Evolutionary conservation across 331 rosid genomes (phyloP), one percentile per base, ranked within the genome.

Genomic region (Malus hybrid): DNA sequence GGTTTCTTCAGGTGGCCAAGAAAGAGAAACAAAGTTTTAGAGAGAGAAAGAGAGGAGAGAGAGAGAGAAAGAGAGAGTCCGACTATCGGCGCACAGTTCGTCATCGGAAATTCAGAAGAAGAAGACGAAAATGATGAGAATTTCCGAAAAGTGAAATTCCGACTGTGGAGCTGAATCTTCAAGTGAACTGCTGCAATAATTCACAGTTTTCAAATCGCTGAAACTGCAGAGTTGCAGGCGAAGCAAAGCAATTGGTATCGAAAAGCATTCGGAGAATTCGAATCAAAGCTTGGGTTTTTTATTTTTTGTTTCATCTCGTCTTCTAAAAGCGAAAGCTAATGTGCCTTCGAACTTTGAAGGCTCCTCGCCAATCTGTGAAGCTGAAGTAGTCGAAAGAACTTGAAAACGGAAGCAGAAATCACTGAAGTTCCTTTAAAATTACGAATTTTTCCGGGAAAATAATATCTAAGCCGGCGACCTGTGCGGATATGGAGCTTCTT

Each of bases 401-500:
- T 69, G 59, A 52, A 13, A 5, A 50, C 56, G 7, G 16, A 14
- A 15, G 56, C n/a, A 29, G 39, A 80, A 76, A 79, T 69, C 79
- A 34, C 70, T 27, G 28, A 68, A 42, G 50, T 31, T 64, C 69
- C 55, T 1, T 56, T 64, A 76, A 75, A 84, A 73, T 75, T 67
- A 29, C n/a, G 12, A 73, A 57, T 12, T 56, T 55, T 62, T 62
- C n/a, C n/a, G 66, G 73, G 44, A 24, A 60, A 63, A 73, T 59
- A 76, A 70, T 24, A 20, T 64, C 71, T 19, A 24, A 72, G 13
- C 1, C 46, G 27, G 67, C 78, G 6, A 44, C 20, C 13, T 71
- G 68, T 78, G 2, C 67, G 68, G 46, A 39, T 77, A 94, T 94
- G 99, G 99, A 94, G 88, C 93, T 91, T 85, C 86, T 97, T 84